Evolutionary conservation across 352 stramenopile species (phyloP).

Genomic region (Pythium apleroticum): DNA sequence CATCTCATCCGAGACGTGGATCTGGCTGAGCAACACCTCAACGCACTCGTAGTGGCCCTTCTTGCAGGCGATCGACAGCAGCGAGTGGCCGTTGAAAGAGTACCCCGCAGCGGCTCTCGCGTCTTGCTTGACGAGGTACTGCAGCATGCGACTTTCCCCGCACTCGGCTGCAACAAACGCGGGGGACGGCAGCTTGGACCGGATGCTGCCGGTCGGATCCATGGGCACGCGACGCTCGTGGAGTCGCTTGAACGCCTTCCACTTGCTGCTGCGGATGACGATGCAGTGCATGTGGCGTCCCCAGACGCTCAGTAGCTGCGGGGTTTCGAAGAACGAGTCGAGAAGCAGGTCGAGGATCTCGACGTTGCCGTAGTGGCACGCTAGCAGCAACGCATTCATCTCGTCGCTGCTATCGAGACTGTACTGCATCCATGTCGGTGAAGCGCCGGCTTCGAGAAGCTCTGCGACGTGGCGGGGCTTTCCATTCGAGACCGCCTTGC

Average conservation of each 20-base stretch:
- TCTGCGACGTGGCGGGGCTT: conserved; percentile 51
- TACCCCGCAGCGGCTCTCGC: conserved; percentile 37
- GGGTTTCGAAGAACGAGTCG: conserved; percentile 56
- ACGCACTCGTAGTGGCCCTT: conserved; percentile 78
- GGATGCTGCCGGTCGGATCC: conserved; percentile 19
- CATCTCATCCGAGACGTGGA: conserved; percentile 26
- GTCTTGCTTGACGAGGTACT: conserved; percentile 42
- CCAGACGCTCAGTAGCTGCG: conserved; percentile 43
- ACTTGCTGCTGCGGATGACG: conserved; percentile 59
- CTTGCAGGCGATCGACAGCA: conserved; percentile 61
- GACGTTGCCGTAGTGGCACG: conserved; percentile 48
- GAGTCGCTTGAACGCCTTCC: conserved; percentile 57
- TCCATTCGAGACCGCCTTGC: conserved; percentile 47
- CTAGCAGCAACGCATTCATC: conserved; percentile 63
- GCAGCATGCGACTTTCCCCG: conserved; percentile 52
- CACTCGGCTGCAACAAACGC: conserved; percentile 62
- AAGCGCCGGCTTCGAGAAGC: conserved; percentile 57
- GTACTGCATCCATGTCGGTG: conserved; percentile 48
- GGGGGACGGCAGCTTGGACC: conserved; percentile 49
- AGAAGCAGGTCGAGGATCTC: conserved; percentile 58
- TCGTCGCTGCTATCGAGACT: conserved; percentile 21
- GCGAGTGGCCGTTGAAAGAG: conserved; percentile 58
- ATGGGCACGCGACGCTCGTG: conserved; percentile 42
- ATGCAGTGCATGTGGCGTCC: conserved; percentile 68
- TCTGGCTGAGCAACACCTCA: conserved; percentile 41